Conservation (phyloP, 2,329 filamentous ascomycete genomes). For the Botrytis fragariae region DNA sequence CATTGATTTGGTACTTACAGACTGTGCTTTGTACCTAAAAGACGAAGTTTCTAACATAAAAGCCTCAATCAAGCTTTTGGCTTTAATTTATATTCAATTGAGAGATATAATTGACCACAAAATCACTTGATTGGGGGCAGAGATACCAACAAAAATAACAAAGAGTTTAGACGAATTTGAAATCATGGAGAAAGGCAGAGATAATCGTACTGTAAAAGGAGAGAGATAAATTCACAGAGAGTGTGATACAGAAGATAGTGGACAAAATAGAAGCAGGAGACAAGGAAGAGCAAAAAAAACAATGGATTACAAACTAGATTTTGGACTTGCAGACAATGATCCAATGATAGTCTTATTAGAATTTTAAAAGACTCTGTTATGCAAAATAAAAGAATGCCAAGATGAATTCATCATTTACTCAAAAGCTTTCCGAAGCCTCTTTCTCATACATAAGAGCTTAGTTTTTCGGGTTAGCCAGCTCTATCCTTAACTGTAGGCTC, state of each 20-base stretch:
- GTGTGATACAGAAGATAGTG: neutral
- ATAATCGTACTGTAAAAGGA: neutral
- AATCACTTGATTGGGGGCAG: too few species aligned
- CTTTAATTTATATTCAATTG: too few species aligned
- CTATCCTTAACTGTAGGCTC: neutral
- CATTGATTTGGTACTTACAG: too few species aligned
- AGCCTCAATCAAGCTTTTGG: too few species aligned
- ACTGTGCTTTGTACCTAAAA: too few species aligned
- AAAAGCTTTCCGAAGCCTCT: neutral
- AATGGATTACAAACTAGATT: neutral
- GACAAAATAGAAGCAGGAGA: neutral
- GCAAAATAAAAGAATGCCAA: neutral
- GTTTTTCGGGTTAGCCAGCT: neutral
- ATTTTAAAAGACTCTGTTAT: neutral
- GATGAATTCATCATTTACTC: neutral
- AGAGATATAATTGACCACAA: too few species aligned
- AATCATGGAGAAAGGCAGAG: too few species aligned
- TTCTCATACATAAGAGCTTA: neutral
- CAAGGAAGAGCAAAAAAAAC: neutral
- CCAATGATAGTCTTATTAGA: neutral
- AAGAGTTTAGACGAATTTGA: too few species aligned
- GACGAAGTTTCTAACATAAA: too few species aligned
- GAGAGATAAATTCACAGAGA: neutral
- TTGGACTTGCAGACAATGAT: neutral
- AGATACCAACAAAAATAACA: too few species aligned